These are phyloP conservation scores for Limtongia smithiae DNA, from an alignment of 805 yeast species.

Conservation along the genomic window DNA sequence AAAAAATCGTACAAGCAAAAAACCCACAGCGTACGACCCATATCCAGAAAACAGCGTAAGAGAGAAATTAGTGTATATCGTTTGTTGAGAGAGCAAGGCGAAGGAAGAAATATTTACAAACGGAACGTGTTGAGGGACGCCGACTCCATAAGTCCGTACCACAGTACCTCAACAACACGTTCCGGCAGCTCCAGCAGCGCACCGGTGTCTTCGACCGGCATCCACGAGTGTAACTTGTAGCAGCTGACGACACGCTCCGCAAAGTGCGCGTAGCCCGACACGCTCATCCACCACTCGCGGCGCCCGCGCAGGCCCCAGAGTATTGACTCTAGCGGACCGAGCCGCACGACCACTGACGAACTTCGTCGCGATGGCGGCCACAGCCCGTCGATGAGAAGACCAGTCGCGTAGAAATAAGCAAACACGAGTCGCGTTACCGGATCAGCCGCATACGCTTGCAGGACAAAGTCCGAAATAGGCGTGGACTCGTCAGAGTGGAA, in stretches of 20 bases:
- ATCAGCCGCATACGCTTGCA: conserved; percentile 8
- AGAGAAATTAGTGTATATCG: neutral
- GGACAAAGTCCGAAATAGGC: conserved; percentile 6
- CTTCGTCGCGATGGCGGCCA: conserved; percentile 9
- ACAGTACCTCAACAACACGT: conserved; percentile 15
- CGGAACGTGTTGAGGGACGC: neutral
- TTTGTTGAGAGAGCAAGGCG: neutral
- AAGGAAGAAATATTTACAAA: neutral
- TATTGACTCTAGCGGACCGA: conserved; percentile 16
- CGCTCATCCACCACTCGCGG: conserved; percentile 11
- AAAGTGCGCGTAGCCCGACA: conserved; percentile 7
- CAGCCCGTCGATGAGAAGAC: conserved; percentile 6
- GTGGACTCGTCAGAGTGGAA: conserved; percentile 3
- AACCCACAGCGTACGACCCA: too few relatives aligned
- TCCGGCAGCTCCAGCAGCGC: conserved; percentile 9
- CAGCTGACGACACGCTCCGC: conserved; percentile 5
- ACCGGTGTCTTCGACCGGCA: conserved; percentile 11
- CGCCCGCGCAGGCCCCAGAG: conserved; percentile 6
- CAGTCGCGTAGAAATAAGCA: conserved; percentile 12
- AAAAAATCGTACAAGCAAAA: too few relatives aligned
- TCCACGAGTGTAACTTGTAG: conserved; percentile 10
- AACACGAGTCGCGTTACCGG: conserved; percentile 8
- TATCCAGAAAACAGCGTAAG: too few relatives aligned
- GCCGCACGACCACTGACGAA: conserved; percentile 6
- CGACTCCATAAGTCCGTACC: conserved; percentile 21